Base-by-base conservation (phyloP, 805 yeast genomes). In the Candida montana region DNA sequence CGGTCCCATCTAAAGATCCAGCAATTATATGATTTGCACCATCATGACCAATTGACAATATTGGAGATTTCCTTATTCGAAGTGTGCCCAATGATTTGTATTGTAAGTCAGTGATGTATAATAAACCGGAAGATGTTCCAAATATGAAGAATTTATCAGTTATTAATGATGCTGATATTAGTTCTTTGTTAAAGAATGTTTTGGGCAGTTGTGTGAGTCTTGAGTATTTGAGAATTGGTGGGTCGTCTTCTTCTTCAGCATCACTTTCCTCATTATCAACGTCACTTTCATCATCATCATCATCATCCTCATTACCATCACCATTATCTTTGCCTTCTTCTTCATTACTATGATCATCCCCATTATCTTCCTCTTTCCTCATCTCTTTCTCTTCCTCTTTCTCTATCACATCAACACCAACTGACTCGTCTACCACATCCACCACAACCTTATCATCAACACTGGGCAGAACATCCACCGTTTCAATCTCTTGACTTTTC, bases 1-100 rank as follows among this genome's bases (percentile, higher is more conserved):
- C 83, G 0, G 95, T 84, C 0, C 99, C 99, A 58, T 93, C 99
- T 68, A 91, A 81, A 0, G 97, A 88, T 0, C 90, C 96, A 0
- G 95, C 81, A 0, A 93, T 95, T 45, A 93, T 77, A 53, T 72
- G 78, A 8, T 62, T 77, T 7, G 61, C 62, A 0, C 95, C 93
- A 54, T 87, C 95, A 2, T 83, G 71, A 40, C 80, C 76, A 0
- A 88, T 69, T 0, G 87, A 76, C 32, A 90, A 63, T 2, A 93
- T 75, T 0, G 96, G 87, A 0, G 97, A 89, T 35, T 86, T 71
- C 54, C 95, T 96, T 1, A 91, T 89, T 51, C 87, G 77, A 46
- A 86, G 73, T 0, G 96, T 81, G 30, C 95, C 70, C 1, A 89
- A 64, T 0, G 81, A 61, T 7, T 72, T 63, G 48, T 83, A 72